These are phyloP conservation scores for Glutinoglossum americanum DNA, from an alignment of 495 filamentous ascomycete species.

Conservation along the genomic window DNA sequence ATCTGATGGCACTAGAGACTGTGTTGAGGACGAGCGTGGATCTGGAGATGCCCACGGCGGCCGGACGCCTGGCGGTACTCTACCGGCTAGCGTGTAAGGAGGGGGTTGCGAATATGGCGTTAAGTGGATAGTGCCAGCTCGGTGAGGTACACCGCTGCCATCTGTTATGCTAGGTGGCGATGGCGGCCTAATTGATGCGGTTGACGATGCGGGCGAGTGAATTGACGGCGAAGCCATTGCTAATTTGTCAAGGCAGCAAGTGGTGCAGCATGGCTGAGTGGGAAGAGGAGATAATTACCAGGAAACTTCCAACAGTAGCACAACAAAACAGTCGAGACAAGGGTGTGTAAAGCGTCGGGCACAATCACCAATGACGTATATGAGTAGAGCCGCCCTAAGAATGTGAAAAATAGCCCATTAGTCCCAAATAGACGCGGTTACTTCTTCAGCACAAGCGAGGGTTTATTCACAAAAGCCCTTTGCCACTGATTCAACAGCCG, in stretches of 20 bases:
- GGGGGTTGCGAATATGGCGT: background rate
- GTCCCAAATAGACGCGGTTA: too few relatives aligned
- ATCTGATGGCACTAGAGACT: slow-evolving; percentile 34
- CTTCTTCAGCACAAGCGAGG: too few relatives aligned
- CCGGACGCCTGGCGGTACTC: background rate
- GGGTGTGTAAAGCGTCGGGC: too few relatives aligned
- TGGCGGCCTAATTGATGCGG: background rate
- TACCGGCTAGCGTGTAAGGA: background rate
- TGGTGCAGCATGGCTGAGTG: too few relatives aligned
- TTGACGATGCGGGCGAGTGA: background rate
- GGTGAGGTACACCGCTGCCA: background rate
- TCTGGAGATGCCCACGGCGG: slow-evolving; percentile 22
- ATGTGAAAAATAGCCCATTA: too few relatives aligned
- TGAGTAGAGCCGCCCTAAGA: too few relatives aligned
- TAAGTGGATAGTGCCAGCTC: background rate
- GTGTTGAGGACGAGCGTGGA: slow-evolving; percentile 38
- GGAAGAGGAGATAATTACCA: background rate
- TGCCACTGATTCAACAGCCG: background rate
- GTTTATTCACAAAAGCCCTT: background rate
- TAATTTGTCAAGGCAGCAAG: background rate
- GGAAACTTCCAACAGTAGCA: too few relatives aligned
- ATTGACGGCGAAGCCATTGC: background rate
- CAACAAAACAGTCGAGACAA: too few relatives aligned
- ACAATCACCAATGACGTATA: too few relatives aligned
- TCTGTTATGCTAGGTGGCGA: background rate